Percentiles rank a stretch among this genome's conserved stretches.
Conservation (phyloP, 306 rosid species). For the Gastrolobium bilobum region DNA sequence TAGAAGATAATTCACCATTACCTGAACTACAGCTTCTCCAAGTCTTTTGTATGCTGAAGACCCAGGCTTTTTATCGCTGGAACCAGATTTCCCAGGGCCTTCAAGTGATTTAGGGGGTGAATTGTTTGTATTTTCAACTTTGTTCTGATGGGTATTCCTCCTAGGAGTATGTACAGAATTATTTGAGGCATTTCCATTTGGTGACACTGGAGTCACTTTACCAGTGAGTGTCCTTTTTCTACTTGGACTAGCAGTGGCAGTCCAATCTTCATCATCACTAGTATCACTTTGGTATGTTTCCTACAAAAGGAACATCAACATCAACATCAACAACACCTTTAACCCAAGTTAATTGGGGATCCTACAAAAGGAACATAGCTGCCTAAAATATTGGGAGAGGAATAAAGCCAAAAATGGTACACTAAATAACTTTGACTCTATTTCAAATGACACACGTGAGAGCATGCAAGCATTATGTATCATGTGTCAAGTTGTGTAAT, state of each 20-base stretch:
- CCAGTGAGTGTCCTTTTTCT: slow-evolving; percentile 49
- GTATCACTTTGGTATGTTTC: slow-evolving; percentile 79
- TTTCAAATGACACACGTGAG: background rate
- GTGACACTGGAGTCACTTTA: slow-evolving; percentile 50
- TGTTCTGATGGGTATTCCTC: slow-evolving; percentile 53
- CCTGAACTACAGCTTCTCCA: slow-evolving; percentile 82
- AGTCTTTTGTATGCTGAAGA: slow-evolving; percentile 69
- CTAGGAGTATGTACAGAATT: slow-evolving; percentile 48
- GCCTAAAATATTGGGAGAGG: slow-evolving; percentile 41
- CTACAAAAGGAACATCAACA: slow-evolving; percentile 56
- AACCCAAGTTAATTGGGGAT: background rate
- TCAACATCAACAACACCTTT: too few species aligned
- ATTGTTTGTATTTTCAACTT: slow-evolving; percentile 54
- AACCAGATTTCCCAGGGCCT: slow-evolving; percentile 57
- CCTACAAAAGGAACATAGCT: slow-evolving; percentile 64
- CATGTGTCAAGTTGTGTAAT: background rate
- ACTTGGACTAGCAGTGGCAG: slow-evolving; percentile 50
- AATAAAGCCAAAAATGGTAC: slow-evolving; percentile 19
- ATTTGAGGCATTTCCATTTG: slow-evolving; percentile 57
- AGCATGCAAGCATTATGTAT: background rate
- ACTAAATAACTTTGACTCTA: slow-evolving; percentile 29
- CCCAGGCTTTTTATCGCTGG: slow-evolving; percentile 56
- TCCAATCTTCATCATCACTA: slow-evolving; percentile 88
- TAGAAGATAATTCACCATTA: slow-evolving; percentile 51
- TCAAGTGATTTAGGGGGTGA: slow-evolving; percentile 57